Evolutionary conservation across 202 grass and related monocot species (phyloP), one percentile per base, ranked within the genome.

Genomic region (Eragrostis tef): DNA sequence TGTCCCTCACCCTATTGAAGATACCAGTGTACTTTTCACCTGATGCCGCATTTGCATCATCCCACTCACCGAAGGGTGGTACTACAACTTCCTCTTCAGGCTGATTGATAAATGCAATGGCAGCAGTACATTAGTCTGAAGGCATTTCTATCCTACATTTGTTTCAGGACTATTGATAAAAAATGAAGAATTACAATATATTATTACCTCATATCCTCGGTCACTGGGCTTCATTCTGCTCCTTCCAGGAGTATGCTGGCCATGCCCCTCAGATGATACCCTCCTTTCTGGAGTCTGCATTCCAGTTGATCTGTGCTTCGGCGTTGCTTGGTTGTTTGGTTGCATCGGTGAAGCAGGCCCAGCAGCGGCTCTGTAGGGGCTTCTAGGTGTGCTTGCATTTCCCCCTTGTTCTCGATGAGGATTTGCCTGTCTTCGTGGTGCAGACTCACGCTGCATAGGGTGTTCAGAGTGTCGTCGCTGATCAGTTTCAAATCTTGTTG

Each of bases 51-150:
- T 89, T 84, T 36, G 65, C 61, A 41, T 84, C 87, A 73, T 89
- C 90, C 90, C 90, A 92, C 4, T 73, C 80, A 81, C 90, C 87
- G 84, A 92, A 92, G 6, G 80, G 71, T 44, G 87, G 90, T 64
- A 89, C 80, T 9, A 60, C 80, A 41, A 84, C 84, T 54, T 89
- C 85, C 22, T 87, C 79, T 62, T 84, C 86, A 65, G 31, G 47
- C 86, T 89, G 65, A 79, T 81, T 77, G 26, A 52, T 19, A 61
- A 57, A 70, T 25, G 34, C 79, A 73, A 86, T 82, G 78, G 59
- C 49, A 85, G 53, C 19, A 61, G 6, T 0, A 53, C 41, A 76
- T 81, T 63, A 90, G 59, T 78, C 66, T 45, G 43, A 29, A 87
- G 19, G 49, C 16, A 76, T 66, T 65, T 54, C 3, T 59, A 64